Conservation (phyloP, 2,329 filamentous ascomycete genomes). For the Colletotrichum sp. region DNA sequence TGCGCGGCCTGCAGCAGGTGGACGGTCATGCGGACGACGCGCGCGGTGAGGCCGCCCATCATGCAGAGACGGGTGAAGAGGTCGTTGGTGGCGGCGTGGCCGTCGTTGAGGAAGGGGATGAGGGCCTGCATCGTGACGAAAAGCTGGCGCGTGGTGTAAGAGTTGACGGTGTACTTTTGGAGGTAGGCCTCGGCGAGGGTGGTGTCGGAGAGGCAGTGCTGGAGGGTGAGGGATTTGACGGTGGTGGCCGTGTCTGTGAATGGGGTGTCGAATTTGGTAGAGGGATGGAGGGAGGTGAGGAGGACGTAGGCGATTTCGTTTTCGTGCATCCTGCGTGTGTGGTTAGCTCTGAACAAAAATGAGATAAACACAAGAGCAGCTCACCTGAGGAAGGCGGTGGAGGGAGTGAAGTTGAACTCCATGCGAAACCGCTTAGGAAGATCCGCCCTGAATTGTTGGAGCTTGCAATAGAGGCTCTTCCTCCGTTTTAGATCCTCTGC, state of each 20-base stretch:
- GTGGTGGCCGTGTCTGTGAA: not conserved
- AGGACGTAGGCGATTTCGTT: slow-evolving; percentile 14
- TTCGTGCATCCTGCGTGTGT: slow-evolving; percentile 1
- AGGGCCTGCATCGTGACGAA: slow-evolving; percentile 14
- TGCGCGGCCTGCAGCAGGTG: slow-evolving; percentile 14
- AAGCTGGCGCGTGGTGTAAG: slow-evolving; percentile 9
- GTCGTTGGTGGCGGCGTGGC: not conserved
- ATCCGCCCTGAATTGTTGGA: not conserved
- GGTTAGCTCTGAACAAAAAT: accelerated
- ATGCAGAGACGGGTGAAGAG: slow-evolving; percentile 16
- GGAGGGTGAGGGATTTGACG: slow-evolving; percentile 4
- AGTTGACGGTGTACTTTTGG: not conserved
- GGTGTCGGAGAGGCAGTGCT: slow-evolving; percentile 15
- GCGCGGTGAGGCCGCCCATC: slow-evolving; percentile 13
- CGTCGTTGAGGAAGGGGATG: slow-evolving; percentile 14
- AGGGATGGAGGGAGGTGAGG: not conserved
- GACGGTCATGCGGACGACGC: slow-evolving; percentile 16
- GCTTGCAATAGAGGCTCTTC: not conserved
- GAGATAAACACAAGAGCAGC: not conserved
- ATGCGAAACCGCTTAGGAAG: not conserved
- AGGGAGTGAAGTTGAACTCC: slow-evolving; percentile 6
- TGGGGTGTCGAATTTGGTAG: not conserved
- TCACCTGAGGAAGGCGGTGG: slow-evolving; percentile 7
- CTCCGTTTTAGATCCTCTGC: not conserved
- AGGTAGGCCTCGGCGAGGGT: slow-evolving; percentile 9